phyloP scores from a whole-genome alignment of 1,139 yeast species.

The Blastobotrys proliferans region DNA sequence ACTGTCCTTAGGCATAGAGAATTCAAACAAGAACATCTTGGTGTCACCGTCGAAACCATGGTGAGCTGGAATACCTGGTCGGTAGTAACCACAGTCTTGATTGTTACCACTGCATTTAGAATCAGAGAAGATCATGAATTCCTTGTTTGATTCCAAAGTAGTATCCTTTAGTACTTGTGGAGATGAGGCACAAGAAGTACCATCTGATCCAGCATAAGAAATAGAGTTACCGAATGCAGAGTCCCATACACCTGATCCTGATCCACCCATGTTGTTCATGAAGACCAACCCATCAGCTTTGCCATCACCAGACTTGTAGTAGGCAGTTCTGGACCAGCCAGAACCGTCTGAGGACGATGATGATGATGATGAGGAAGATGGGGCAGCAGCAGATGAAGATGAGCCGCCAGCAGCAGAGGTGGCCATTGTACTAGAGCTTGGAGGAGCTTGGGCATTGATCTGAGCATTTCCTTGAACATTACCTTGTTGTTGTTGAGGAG shows the following conservation, averaged over 20 bases:
- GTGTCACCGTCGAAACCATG: constrained; percentile 71
- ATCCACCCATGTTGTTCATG: constrained; percentile 68
- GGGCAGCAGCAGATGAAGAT: constrained; percentile 22
- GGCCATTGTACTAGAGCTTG: constrained; percentile 24
- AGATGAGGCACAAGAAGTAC: constrained; percentile 57
- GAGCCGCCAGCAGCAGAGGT: constrained; percentile 23
- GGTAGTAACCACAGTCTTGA: constrained; percentile 77
- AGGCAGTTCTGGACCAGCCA: constrained; percentile 67
- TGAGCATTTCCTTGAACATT: constrained; percentile 10
- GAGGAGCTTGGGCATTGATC: constrained; percentile 20
- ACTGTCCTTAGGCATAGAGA: constrained; percentile 78
- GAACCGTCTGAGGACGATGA: constrained; percentile 22
- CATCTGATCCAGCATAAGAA: constrained; percentile 73
- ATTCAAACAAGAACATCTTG: constrained; percentile 86
- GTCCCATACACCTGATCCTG: constrained; percentile 85
- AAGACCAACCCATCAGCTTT: constrained; percentile 69
- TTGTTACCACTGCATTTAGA: constrained; percentile 48
- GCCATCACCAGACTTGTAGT: constrained; percentile 57
- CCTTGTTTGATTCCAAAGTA: constrained; percentile 66
- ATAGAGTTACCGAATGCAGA: constrained; percentile 83
- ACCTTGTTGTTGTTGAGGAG: constrained; percentile 15
- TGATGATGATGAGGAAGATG: constrained; percentile 26
- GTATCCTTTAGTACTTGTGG: constrained; percentile 61
- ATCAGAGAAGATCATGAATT: constrained; percentile 73
- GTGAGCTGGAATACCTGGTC: constrained; percentile 82